Conservation (phyloP, 345 rosid species). For the Eucalyptus sp. region DNA sequence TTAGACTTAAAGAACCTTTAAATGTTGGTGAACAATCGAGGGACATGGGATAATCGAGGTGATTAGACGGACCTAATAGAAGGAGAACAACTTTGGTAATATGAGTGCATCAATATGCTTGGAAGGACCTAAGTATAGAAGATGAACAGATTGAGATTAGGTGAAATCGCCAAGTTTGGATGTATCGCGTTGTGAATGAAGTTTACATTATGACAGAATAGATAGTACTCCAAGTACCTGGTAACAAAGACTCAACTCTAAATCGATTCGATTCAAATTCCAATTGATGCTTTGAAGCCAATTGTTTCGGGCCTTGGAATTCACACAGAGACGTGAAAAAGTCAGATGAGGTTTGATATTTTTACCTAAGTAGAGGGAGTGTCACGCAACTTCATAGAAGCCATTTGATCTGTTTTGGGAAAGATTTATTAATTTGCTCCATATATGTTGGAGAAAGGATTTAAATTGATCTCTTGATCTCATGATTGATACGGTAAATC, state of each 20-base stretch:
- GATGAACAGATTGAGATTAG: too few relatives aligned
- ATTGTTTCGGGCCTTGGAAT: not conserved
- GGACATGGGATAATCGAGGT: not conserved
- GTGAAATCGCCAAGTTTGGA: not conserved
- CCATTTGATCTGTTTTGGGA: too few relatives aligned
- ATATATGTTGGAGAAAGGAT: too few relatives aligned
- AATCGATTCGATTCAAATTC: not conserved
- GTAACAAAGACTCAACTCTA: not conserved
- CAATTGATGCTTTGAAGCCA: not conserved
- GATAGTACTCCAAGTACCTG: not conserved
- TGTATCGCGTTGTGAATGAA: not conserved
- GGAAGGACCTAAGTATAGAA: too few relatives aligned
- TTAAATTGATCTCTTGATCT: too few relatives aligned
- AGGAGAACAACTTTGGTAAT: not conserved
- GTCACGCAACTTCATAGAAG: too few relatives aligned
- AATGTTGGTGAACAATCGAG: not conserved
- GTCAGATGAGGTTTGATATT: not conserved
- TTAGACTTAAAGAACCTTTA: not conserved
- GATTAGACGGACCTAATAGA: not conserved
- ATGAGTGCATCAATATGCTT: too few relatives aligned
- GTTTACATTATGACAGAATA: not conserved
- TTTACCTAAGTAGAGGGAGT: too few relatives aligned
- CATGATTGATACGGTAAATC: too few relatives aligned
- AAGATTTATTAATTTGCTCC: too few relatives aligned
- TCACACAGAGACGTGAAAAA: too few relatives aligned